Evolutionary conservation across 306 rosid genomes (phyloP).

Genomic region (Adenanthera pavonina): DNA sequence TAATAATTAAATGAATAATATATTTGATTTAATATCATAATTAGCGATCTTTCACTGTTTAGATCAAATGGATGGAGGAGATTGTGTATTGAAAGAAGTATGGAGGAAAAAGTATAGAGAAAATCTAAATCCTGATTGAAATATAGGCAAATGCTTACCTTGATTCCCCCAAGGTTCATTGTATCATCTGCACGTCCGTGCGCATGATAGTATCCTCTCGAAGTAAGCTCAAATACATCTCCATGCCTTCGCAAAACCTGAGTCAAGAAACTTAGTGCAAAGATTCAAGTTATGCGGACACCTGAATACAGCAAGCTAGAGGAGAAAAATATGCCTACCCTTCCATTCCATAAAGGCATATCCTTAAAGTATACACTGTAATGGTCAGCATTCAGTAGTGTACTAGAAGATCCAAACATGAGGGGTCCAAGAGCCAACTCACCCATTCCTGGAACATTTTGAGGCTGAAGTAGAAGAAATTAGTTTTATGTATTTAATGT

Average conservation of each 20-base stretch:
- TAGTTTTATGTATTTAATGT: conserved; percentile 11
- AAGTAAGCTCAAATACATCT: conserved; percentile 83
- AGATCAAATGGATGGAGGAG: too few species aligned
- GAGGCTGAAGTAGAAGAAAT: conserved; percentile 55
- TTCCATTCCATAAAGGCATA: conserved; percentile 85
- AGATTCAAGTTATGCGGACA: conserved; percentile 24
- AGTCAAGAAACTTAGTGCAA: conserved; percentile 33
- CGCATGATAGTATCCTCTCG: conserved; percentile 86
- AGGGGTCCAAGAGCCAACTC: conserved; percentile 91
- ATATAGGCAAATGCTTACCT: conserved; percentile 54
- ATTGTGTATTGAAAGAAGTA: too few species aligned
- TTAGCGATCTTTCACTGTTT: too few species aligned
- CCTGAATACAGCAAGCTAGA: neutral
- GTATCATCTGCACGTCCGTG: conserved; percentile 99
- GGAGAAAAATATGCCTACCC: conserved; percentile 56
- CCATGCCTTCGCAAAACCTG: conserved; percentile 94
- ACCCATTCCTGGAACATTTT: conserved; percentile 82
- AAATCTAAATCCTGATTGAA: too few species aligned
- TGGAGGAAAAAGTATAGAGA: too few species aligned
- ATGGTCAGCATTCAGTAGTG: conserved; percentile 87
- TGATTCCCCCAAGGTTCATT: conserved; percentile 98
- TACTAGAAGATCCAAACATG: conserved; percentile 82
- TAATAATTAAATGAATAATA: too few species aligned
- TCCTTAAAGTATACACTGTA: conserved; percentile 83
- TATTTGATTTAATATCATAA: too few species aligned